Base-by-base conservation (phyloP, 805 yeast genomes). In the Lipomyces starkeyi region DNA sequence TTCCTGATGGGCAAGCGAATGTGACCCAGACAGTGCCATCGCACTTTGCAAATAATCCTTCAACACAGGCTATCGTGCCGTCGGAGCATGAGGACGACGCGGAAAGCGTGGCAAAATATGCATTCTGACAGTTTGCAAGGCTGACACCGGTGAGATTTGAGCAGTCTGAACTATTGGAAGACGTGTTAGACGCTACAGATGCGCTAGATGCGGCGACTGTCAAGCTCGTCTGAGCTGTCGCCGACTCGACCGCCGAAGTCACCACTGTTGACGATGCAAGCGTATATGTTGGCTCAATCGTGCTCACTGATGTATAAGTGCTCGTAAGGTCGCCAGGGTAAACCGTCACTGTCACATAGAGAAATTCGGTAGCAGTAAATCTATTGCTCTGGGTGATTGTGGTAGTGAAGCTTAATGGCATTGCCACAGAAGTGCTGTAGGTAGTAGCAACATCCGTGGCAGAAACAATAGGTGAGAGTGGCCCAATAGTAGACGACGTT, bases 1-100 rank as follows among this genome's bases (percentile, higher is more conserved):
- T 87, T 58, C 89, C 89, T 2, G 83, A 78, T n/a, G 89, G 85
- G 79, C 92, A 88, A 53, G 77, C 81, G 74, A 82, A 81, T 22
- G 73, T 75, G 14, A 85, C 88, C 91, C 91, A 88, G 29, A 76
- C 66, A 53, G 88, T 87, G 74, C 79, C 80, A 73, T 84, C 82
- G 78, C 91, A 88, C 58, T 87, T 78, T 20, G 90, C 87, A 71
- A 84, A 82, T 22, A 79, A 66, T 47, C 89, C 90, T 71, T 79
- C 78, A 5, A 82, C 74, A 32, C 91, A 88, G 3, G 88, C 83
- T 17, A 83, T 71, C 17, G 81, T 83, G 62, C 90, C 90, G 37
- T 81, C 84, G 5, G 68, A 58, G 67, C 77, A 65, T 4, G 67
- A 9, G 32, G 49, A 62, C 4, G 67, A 22, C 14, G 65, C 54